Evolutionary conservation across 83 land plant genomes (phyloP).

Genomic region (Picea abies): DNA sequence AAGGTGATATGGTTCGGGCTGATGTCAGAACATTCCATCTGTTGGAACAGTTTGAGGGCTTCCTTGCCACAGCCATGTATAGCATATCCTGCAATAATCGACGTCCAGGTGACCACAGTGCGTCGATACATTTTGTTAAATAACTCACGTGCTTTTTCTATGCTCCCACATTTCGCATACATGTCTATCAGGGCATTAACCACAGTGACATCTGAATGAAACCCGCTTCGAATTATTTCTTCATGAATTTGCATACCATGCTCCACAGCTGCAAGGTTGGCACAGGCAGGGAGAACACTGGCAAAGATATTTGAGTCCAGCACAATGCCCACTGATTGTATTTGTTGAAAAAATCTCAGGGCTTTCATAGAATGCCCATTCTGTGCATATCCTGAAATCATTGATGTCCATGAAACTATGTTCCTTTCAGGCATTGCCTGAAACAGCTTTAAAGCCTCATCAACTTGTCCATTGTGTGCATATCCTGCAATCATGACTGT

Average conservation of each 20-base stretch:
- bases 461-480: slow-evolving; percentile 19
- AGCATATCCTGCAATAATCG: slow-evolving; percentile 3
- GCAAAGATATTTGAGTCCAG: slow-evolving; percentile 32
- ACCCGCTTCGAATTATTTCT: slow-evolving; percentile 15
- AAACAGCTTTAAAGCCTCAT: slow-evolving; percentile 22
- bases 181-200: slow-evolving; percentile 48
- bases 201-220: slow-evolving; percentile 22
- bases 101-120: neutral
- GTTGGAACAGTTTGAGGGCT: neutral
- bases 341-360: neutral
- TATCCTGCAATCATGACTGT: slow-evolving; percentile 25
- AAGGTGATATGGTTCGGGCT: neutral
- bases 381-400: slow-evolving; percentile 8
- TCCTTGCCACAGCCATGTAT: neutral
- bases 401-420: neutral
- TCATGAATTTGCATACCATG: slow-evolving; percentile 51
- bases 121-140: neutral
- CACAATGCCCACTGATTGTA: neutral
- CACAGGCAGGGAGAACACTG: slow-evolving; percentile 33
- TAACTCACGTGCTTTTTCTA: neutral
- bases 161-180: slow-evolving; percentile 4
- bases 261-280: slow-evolving; percentile 31
- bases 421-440: neutral
- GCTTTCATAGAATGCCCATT: neutral
- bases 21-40: neutral